phyloP scores from a whole-genome alignment of 495 filamentous ascomycete species.

The Platismatia glauca region DNA sequence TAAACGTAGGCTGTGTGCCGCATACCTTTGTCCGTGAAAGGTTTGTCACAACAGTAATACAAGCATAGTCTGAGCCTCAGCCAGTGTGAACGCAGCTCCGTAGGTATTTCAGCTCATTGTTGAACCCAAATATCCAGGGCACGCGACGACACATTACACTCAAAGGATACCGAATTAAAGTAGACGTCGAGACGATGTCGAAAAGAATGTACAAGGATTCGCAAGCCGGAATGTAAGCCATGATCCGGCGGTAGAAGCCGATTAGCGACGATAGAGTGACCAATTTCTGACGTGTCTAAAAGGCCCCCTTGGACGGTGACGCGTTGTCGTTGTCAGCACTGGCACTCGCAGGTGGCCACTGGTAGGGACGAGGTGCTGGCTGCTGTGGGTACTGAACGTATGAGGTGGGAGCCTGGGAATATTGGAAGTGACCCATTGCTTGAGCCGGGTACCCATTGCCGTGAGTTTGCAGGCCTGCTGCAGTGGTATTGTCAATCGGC shows the following conservation, averaged over 20 bases:
- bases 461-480: constrained; percentile 3
- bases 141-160: constrained; percentile 5
- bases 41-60: not conserved
- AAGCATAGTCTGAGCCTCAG: not conserved
- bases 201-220: not conserved
- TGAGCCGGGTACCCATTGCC: not conserved
- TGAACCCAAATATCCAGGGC: constrained; percentile 9
- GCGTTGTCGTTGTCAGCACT: not conserved
- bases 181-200: not conserved
- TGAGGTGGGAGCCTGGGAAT: constrained; percentile 3
- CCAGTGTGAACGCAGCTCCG: constrained; percentile 4
- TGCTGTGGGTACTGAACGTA: constrained; percentile 8
- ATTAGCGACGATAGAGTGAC: not conserved
- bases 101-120: not conserved
- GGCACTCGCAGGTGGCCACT: constrained; percentile 10
- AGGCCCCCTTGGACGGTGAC: constrained; percentile 2
- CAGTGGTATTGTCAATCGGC: constrained; percentile 2
- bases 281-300: not conserved
- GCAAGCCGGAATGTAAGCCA: not conserved
- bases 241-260: too few species aligned
- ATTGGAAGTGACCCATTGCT: constrained; percentile 14
- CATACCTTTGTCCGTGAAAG: not conserved
- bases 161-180: not conserved
- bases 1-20: not conserved
- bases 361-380: constrained; percentile 9